Base-by-base conservation (phyloP, 805 yeast genomes). In the Metschnikowia gelsemii region DNA sequence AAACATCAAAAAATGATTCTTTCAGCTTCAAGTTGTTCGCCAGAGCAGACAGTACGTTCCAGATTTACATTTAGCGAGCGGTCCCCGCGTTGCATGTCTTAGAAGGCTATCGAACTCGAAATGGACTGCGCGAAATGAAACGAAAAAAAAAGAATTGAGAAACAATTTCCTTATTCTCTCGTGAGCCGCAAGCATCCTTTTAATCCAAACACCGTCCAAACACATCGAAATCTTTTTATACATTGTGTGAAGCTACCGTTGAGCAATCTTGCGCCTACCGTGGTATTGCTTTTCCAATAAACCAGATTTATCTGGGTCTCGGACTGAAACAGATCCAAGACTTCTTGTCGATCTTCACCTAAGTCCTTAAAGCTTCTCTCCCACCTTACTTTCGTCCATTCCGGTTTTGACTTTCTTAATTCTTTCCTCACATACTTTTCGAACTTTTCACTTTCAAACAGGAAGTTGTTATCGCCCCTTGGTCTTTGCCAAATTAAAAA, bases 51-150 rank as follows among this genome's bases (percentile, higher is more conserved):
- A n/a, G n/a, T n/a, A n/a, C n/a, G n/a, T n/a, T n/a, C n/a, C n/a
- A n/a, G n/a, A n/a, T n/a, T n/a, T n/a, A n/a, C n/a, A n/a, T n/a
- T n/a, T n/a, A n/a, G n/a, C n/a, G n/a, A n/a, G n/a, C n/a, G n/a
- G n/a, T n/a, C n/a, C n/a, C n/a, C n/a, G n/a, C n/a, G n/a, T n/a
- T n/a, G n/a, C n/a, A n/a, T n/a, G n/a, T n/a, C 25, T 11, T 8
- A 28, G 31, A 28, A 28, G 19, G 23, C 25, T 21, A 12, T 27
- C 26, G 28, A 33, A 21, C 18, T n/a, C 18, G 32, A 21, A 16
- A 17, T 31, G 38, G 31, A 34, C 22, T 23, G 34, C 40, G 40
- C 33, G 34, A 30, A 29, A 36, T 17, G 17, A 35, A 34, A 11
- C 13, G 34, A 24, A 34, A 25, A 26, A 30, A 30, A 31, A 20